Evolutionary conservation across 2,329 filamentous ascomycete species (phyloP).

Genomic region (Neofusicoccum kwambonambiense): DNA sequence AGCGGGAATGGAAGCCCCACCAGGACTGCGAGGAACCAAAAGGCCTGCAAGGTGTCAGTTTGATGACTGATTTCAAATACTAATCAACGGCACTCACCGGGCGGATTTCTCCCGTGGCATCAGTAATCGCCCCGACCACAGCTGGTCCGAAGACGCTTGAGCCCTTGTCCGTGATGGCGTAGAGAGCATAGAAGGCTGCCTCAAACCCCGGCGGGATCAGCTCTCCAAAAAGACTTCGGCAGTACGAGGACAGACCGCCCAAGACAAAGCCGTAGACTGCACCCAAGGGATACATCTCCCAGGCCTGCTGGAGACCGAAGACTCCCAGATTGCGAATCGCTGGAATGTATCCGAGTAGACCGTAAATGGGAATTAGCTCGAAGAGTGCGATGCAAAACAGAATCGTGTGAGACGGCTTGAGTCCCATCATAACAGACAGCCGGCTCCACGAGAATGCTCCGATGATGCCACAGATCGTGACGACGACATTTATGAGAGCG

Average conservation of each 20-base stretch:
- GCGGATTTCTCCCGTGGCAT: constrained; percentile 56
- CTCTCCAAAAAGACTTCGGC: constrained; percentile 87
- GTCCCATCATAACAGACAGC: constrained; percentile 66
- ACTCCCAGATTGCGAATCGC: constrained; percentile 72
- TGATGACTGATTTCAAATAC: neutral
- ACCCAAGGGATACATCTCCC: constrained; percentile 95
- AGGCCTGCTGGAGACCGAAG: constrained; percentile 84
- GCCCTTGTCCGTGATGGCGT: constrained; percentile 96
- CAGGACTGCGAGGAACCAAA: constrained; percentile 86
- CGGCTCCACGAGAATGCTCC: constrained; percentile 89
- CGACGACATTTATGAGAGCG: constrained; percentile 90
- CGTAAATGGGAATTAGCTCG: constrained; percentile 89
- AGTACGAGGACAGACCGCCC: constrained; percentile 89
- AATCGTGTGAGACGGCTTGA: constrained; percentile 83
- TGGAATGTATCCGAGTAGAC: constrained; percentile 82
- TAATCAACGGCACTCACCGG: constrained; percentile 34
- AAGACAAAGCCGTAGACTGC: constrained; percentile 91
- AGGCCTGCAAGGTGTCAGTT: constrained; percentile 53
- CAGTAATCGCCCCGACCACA: constrained; percentile 90
- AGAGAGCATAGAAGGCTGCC: constrained; percentile 93
- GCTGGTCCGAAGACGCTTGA: constrained; percentile 91
- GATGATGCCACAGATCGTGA: constrained; percentile 76
- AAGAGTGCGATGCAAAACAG: constrained; percentile 88
- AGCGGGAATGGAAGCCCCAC: constrained; percentile 81
- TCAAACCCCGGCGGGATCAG: constrained; percentile 92